phyloP scores from a whole-genome alignment of 2,329 filamentous ascomycete species.

The Tolypocladium inflatum region DNA sequence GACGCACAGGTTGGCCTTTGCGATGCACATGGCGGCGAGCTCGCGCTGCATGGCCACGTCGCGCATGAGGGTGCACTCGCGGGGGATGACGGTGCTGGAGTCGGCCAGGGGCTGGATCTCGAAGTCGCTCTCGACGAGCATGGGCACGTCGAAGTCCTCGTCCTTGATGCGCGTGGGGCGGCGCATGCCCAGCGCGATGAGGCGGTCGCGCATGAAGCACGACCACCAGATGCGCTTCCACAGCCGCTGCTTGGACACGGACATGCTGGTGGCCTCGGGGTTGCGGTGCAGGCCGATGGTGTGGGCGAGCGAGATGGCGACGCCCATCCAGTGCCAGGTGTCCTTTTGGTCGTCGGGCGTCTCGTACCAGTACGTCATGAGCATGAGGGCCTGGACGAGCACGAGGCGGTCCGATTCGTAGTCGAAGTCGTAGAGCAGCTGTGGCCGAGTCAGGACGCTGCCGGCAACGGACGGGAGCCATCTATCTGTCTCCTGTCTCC shows the following conservation, averaged over 20 bases:
- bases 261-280: constrained; percentile 66
- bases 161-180: constrained; percentile 87
- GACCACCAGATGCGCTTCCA: constrained; percentile 99
- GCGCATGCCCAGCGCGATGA: constrained; percentile 89
- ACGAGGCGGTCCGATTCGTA: constrained; percentile 86
- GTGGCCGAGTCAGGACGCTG: constrained; percentile 1
- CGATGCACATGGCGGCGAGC: constrained; percentile 79
- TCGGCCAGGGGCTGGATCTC: constrained; percentile 62
- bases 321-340: constrained; percentile 98
- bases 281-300: constrained; percentile 90
- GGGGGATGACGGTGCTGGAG: constrained; percentile 56
- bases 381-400: constrained; percentile 75
- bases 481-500: too few species aligned
- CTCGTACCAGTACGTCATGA: constrained; percentile 98
- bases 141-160: constrained; percentile 87
- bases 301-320: constrained; percentile 84
- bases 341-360: constrained; percentile 95
- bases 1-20: constrained; percentile 82
- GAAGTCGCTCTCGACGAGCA: constrained; percentile 79
- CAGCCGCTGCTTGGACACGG: constrained; percentile 62
- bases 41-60: constrained; percentile 66
- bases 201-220: constrained; percentile 86
- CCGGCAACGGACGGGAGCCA: too few species aligned
- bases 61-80: constrained; percentile 60
- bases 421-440: constrained; percentile 90